Percentiles rank a stretch among this genome's conserved stretches.
Conservation (phyloP, 495 filamentous ascomycete genomes). For the Penicillium subrubescens region DNA sequence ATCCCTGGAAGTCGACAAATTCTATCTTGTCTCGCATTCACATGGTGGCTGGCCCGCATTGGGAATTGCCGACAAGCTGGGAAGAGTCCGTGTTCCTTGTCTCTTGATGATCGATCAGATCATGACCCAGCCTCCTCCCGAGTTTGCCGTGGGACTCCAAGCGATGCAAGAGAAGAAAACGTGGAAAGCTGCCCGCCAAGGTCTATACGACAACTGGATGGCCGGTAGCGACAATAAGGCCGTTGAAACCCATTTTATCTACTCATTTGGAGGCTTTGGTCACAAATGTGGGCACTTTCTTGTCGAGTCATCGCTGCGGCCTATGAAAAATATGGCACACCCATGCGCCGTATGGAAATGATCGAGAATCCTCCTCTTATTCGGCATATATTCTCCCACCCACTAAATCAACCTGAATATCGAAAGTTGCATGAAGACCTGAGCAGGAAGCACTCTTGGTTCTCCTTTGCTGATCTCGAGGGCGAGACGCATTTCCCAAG, state of each 20-base stretch:
- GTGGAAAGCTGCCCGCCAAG: neutral
- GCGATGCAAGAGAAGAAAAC: neutral
- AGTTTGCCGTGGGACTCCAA: conserved; percentile 1
- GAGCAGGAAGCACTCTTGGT: neutral
- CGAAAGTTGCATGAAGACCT: neutral
- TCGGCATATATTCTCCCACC: neutral
- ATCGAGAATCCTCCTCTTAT: neutral
- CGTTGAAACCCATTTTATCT: conserved; percentile 1
- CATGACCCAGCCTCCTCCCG: conserved; percentile 1
- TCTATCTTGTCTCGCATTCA: conserved; percentile 7
- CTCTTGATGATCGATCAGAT: conserved; percentile 8
- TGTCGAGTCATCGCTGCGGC: conserved; percentile 2
- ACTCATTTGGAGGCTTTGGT: conserved; percentile 4
- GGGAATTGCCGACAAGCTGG: neutral
- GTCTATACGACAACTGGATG: neutral
- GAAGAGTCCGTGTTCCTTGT: conserved; percentile 4
- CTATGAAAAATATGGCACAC: conserved; percentile 1
- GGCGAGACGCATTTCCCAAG: conserved; percentile 5
- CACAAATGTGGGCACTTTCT: conserved; percentile 7
- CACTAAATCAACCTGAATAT: neutral
- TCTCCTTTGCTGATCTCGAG: neutral
- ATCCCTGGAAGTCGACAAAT: neutral
- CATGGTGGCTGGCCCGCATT: conserved; percentile 4
- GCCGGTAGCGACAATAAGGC: neutral
- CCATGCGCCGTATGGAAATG: conserved; percentile 1